Conservation (phyloP, 148 eudicot genomes). For the Chenopodium suecicum region DNA sequence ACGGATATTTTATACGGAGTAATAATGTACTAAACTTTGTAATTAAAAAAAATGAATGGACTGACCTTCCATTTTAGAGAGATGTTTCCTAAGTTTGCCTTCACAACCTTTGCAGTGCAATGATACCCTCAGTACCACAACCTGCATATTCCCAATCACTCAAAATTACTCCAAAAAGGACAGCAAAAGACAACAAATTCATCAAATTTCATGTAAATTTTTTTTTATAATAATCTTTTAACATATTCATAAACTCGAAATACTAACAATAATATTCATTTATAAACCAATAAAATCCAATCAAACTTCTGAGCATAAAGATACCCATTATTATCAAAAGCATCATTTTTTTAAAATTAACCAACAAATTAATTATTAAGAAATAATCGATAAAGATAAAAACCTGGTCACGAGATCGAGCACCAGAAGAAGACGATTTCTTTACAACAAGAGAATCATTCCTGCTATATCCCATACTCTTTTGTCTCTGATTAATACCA, state of each 20-base stretch:
- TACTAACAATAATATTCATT: slow-evolving; percentile 9
- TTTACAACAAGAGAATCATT: slow-evolving; percentile 33
- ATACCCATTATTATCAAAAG: slow-evolving; percentile 8
- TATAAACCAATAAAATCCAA: not conserved
- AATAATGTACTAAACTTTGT: not conserved
- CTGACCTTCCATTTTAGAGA: slow-evolving; percentile 89
- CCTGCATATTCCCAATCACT: slow-evolving; percentile 37
- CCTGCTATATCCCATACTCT: slow-evolving; percentile 19
- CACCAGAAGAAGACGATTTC: slow-evolving; percentile 38
- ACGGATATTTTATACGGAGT: no score
- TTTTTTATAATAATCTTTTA: not conserved
- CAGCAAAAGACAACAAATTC: slow-evolving; percentile 26
- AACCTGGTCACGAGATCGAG: slow-evolving; percentile 52
- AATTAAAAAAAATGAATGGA: not conserved
- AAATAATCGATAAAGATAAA: not conserved
- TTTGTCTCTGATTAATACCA: not conserved
- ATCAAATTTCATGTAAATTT: slow-evolving; percentile 13
- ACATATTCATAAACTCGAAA: slow-evolving; percentile 8
- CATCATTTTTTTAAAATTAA: not conserved
- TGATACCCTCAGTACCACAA: slow-evolving; percentile 80
- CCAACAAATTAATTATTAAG: no score
- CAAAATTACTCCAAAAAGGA: slow-evolving; percentile 2
- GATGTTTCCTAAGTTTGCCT: slow-evolving; percentile 80
- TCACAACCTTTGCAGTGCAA: slow-evolving; percentile 95
- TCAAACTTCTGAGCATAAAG: slow-evolving; percentile 4